Evolutionary conservation across 2,329 filamentous ascomycete species (phyloP).

Genomic region (Endoconidiophora polonica): DNA sequence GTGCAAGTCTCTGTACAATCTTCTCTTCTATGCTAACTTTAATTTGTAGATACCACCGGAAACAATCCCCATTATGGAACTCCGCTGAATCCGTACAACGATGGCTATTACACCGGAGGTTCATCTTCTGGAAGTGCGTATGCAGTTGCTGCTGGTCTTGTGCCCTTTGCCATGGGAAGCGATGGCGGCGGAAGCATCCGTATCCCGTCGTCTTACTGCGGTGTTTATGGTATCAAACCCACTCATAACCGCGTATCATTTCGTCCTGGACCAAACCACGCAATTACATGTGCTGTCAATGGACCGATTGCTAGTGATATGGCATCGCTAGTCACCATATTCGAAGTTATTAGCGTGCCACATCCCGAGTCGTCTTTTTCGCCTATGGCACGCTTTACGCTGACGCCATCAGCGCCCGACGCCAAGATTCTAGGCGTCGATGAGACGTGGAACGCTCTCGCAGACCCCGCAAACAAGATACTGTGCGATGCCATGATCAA

Average conservation of each 20-base stretch:
- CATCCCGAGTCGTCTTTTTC: conserved; percentile 43
- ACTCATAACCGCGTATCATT: conserved; percentile 50
- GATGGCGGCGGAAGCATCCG: conserved; percentile 62
- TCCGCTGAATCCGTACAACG: conserved; percentile 59
- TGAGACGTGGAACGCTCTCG: conserved; percentile 42
- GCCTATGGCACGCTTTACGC: conserved; percentile 17
- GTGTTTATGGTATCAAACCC: conserved; percentile 58
- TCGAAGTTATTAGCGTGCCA: conserved; percentile 46
- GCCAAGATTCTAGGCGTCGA: conserved; percentile 44
- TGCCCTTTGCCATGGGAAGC: conserved; percentile 54
- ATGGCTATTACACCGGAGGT: conserved; percentile 57
- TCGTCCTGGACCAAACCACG: conserved; percentile 40
- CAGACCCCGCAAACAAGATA: conserved; percentile 26
- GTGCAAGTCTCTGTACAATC: no score
- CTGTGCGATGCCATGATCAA: conserved; percentile 30
- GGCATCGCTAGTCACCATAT: conserved; percentile 47
- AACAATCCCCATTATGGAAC: conserved; percentile 60
- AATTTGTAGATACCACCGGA: conserved; percentile 46
- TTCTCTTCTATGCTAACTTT: not conserved
- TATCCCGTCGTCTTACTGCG: conserved; percentile 56
- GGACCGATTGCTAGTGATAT: conserved; percentile 54
- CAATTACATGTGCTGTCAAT: conserved; percentile 44
- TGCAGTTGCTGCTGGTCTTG: conserved; percentile 49
- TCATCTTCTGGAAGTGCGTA: conserved; percentile 61
- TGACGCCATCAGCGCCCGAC: conserved; percentile 15